These are phyloP conservation scores for Sporothrix luriei DNA, from an alignment of 2,329 filamentous ascomycete species.

Conservation along the genomic window DNA sequence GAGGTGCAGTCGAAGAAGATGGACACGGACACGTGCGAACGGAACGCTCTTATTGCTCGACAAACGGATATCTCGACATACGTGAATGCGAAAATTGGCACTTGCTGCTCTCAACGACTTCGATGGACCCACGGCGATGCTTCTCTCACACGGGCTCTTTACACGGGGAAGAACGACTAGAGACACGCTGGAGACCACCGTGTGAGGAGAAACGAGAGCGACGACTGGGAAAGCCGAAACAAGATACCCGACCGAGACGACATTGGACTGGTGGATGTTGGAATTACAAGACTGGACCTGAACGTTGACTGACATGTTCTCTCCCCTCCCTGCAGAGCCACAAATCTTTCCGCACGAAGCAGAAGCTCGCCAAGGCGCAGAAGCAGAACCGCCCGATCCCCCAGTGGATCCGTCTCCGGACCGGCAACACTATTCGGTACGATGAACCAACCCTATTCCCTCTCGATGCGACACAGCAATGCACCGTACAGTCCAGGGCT, in stretches of 20 bases:
- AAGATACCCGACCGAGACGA: constrained; percentile 17
- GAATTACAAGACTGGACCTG: constrained; percentile 33
- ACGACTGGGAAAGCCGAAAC: background rate
- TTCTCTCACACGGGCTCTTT: background rate
- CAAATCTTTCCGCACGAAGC: constrained; percentile 99
- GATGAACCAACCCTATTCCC: constrained; percentile 42
- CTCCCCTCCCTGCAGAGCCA: constrained; percentile 69
- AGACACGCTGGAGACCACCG: background rate
- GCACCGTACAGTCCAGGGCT: background rate
- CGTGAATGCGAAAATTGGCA: background rate
- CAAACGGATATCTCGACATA: constrained; percentile 6
- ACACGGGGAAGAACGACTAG: background rate
- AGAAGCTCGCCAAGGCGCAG: constrained; percentile 99
- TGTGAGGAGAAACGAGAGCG: background rate
- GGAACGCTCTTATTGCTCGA: constrained; percentile 14
- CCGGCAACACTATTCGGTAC: constrained; percentile 99
- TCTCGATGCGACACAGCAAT: background rate
- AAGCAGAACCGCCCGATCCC: constrained; percentile 99
- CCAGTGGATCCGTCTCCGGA: constrained; percentile 99
- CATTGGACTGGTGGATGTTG: background rate
- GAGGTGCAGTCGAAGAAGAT: constrained; percentile 3
- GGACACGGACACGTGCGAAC: constrained; percentile 1
- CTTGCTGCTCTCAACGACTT: background rate
- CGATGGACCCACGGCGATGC: background rate
- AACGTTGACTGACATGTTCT: constrained; percentile 28